Evolutionary conservation across 192 early-diverging fungal species (phyloP).

Genomic region (Funneliformis geosporum): DNA sequence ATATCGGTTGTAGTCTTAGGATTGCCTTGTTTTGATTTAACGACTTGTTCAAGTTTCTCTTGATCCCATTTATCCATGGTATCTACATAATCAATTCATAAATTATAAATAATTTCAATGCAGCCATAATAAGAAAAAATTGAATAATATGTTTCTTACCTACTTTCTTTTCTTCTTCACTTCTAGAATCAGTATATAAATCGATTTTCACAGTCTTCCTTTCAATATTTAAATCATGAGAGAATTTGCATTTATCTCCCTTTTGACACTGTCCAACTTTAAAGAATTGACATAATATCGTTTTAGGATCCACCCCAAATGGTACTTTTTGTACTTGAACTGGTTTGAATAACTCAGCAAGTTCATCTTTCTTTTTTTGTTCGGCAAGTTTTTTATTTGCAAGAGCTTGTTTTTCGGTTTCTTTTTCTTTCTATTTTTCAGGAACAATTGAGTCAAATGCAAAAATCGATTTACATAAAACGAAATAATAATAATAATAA

Average conservation of each 20-base stretch:
- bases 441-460: background rate
- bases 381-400: conserved; percentile 75
- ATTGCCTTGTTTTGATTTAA: conserved; percentile 74
- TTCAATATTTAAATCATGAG: conserved; percentile 88
- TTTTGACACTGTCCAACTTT: conserved; percentile 91
- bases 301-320: conserved; percentile 96
- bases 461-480: background rate
- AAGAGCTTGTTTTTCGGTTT: conserved; percentile 62
- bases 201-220: conserved; percentile 92
- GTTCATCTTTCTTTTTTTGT: conserved; percentile 86
- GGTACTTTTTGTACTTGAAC: conserved; percentile 90
- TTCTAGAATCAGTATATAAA: conserved; percentile 87
- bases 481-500: background rate
- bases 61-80: conserved; percentile 99
- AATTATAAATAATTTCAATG: background rate
- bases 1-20: conserved; percentile 89
- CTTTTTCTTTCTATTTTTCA: conserved; percentile 57
- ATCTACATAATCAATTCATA: conserved; percentile 49
- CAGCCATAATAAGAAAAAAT: background rate
- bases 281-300: conserved; percentile 89
- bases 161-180: conserved; percentile 57
- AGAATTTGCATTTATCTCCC: conserved; percentile 95
- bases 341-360: conserved; percentile 89
- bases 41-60: conserved; percentile 84
- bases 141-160: background rate